phyloP scores from a whole-genome alignment of 192 early-diverging fungal species.

The Gamsiella multidivaricata region DNA sequence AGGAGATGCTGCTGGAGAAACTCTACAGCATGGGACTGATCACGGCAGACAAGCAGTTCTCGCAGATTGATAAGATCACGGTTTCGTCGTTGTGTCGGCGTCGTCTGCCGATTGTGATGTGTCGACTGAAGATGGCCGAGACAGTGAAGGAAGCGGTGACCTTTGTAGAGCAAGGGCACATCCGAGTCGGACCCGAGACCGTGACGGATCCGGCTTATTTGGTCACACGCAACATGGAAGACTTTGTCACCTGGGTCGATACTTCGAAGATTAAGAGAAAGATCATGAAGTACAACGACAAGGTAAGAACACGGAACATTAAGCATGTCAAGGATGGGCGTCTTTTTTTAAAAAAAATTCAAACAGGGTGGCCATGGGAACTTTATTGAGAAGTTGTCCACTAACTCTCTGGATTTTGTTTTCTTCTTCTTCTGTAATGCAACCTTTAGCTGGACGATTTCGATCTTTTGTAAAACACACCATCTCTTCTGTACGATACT shows the following conservation, averaged over 20 bases:
- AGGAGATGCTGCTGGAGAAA: slow-evolving; percentile 85
- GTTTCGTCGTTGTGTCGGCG: slow-evolving; percentile 91
- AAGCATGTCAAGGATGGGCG: too few species aligned
- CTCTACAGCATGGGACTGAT: slow-evolving; percentile 89
- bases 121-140: slow-evolving; percentile 94
- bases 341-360: too few species aligned
- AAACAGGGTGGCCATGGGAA: too few species aligned
- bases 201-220: slow-evolving; percentile 89
- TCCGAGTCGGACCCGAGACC: slow-evolving; percentile 91
- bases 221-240: slow-evolving; percentile 85
- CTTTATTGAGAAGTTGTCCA: too few species aligned
- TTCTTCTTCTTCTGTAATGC: slow-evolving; percentile 2
- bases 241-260: slow-evolving; percentile 98
- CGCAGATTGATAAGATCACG: slow-evolving; percentile 81
- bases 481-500: slow-evolving; percentile 25
- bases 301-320: slow-evolving; percentile 62
- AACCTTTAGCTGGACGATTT: slow-evolving; percentile 84
- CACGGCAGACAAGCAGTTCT: slow-evolving; percentile 79
- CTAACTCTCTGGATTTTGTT: neutral
- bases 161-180: slow-evolving; percentile 95
- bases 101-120: slow-evolving; percentile 91
- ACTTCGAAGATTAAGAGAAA: slow-evolving; percentile 97
- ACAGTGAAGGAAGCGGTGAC: slow-evolving; percentile 90
- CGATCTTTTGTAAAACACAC: slow-evolving; percentile 76
- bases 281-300: slow-evolving; percentile 95